phyloP scores from a whole-genome alignment of 495 filamentous ascomycete genomes.

The Astrothelium macrocarpum region DNA sequence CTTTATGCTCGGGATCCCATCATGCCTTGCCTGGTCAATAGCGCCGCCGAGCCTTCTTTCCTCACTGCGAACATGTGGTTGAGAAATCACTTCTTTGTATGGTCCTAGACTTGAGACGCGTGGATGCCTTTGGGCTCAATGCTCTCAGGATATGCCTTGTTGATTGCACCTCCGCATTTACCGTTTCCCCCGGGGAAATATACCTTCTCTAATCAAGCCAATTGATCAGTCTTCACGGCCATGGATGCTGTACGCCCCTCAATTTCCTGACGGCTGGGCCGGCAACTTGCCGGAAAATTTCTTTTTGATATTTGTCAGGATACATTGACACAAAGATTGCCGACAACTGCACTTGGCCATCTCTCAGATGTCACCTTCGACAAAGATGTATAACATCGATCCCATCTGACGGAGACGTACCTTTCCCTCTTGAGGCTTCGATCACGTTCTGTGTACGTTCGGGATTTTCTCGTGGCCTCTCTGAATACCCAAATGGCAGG shows the following conservation, averaged over 20 bases:
- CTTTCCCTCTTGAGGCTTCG: not conserved
- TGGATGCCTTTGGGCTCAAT: not conserved
- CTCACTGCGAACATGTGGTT: not conserved
- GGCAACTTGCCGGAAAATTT: not conserved
- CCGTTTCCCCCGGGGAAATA: not conserved
- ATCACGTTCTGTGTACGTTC: not conserved
- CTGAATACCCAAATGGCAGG: not conserved
- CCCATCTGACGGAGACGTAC: conserved; percentile 3
- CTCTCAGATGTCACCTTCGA: not conserved
- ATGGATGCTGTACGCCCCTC: not conserved
- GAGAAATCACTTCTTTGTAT: not conserved
- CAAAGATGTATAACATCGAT: not conserved
- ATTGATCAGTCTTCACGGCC: not conserved
- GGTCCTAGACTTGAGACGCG: not conserved
- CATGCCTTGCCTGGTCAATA: not conserved
- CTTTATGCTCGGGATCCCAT: not conserved
- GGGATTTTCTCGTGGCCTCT: not conserved
- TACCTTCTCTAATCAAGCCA: not conserved
- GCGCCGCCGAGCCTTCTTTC: not conserved
- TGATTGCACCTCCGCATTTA: not conserved
- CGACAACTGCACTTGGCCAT: not conserved
- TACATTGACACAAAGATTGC: conserved; percentile 6
- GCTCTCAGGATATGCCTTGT: not conserved
- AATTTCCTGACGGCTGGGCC: not conserved
- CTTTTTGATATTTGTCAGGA: not conserved